Percentiles rank a stretch among this genome's conserved stretches.
Evolutionary conservation across 2,329 filamentous ascomycete species (phyloP).

Genomic region (Phoma sp.): DNA sequence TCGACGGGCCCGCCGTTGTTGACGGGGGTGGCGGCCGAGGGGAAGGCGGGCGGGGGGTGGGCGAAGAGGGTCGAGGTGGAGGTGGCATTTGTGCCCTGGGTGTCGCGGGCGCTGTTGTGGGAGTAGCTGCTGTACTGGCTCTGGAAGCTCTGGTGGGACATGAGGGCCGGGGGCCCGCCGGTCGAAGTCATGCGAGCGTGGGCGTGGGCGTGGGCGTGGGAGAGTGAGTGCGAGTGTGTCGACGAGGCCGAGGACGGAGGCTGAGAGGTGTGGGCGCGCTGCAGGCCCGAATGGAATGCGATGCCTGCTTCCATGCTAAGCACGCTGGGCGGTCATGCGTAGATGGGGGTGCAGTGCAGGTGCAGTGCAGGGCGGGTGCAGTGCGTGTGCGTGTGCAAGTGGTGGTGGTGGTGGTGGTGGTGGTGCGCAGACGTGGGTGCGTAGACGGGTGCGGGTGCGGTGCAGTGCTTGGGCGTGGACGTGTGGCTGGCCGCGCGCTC

Average conservation of each 20-base stretch:
- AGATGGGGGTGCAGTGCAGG: neutral
- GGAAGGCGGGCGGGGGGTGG: conserved; percentile 41
- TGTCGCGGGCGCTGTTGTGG: conserved; percentile 54
- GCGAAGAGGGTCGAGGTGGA: conserved; percentile 54
- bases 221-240: conserved; percentile 25
- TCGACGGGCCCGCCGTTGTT: conserved; percentile 69
- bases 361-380: no score
- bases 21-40: conserved; percentile 46
- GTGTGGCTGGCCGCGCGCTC: conserved; percentile 1
- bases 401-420: no score
- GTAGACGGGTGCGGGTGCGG: no score
- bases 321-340: no score
- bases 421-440: no score
- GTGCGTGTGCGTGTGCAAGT: no score
- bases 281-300: conserved; percentile 27
- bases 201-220: no score
- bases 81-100: conserved; percentile 56
- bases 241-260: conserved; percentile 30
- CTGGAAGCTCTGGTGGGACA: conserved; percentile 55
- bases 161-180: conserved; percentile 48
- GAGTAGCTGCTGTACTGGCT: conserved; percentile 57
- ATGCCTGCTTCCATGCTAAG: conserved; percentile 41
- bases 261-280: conserved; percentile 31
- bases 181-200: conserved; percentile 44
- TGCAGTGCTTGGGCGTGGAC: neutral